Percentiles rank a stretch among this genome's conserved stretches.
phyloP scores from a whole-genome alignment of 2,329 filamentous ascomycete species.

The Botrytis fragariae region DNA sequence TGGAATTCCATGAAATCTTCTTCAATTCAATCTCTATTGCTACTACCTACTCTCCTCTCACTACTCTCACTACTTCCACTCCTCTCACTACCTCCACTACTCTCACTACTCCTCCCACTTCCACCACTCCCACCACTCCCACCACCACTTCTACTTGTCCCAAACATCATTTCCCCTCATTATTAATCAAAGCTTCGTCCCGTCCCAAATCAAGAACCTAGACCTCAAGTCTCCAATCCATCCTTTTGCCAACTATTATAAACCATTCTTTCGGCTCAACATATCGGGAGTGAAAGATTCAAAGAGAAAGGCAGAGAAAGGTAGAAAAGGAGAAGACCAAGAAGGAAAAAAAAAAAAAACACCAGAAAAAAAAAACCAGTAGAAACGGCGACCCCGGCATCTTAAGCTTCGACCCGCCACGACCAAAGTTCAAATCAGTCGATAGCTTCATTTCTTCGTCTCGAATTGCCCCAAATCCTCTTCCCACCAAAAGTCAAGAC shows the following conservation, averaged over 20 bases:
- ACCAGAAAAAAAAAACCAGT: neutral
- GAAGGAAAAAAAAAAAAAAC: neutral
- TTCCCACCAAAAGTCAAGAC: neutral
- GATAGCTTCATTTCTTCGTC: neutral
- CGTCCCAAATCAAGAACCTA: neutral
- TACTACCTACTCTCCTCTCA: neutral
- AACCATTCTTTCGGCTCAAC: neutral
- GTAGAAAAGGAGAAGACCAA: neutral
- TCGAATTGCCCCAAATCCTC: neutral
- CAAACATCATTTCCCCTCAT: neutral
- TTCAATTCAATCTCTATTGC: neutral
- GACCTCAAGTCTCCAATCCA: neutral
- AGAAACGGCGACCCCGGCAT: neutral
- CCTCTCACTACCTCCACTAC: too few relatives aligned
- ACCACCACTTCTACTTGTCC: neutral
- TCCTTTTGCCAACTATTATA: neutral
- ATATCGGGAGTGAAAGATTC: neutral
- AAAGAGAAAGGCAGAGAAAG: neutral
- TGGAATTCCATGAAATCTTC: neutral
- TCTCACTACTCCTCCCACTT: too few relatives aligned
- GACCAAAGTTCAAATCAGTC: neutral
- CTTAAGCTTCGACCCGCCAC: neutral
- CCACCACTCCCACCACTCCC: neutral
- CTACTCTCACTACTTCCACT: neutral
- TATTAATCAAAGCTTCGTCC: conserved; percentile 1